A percentile compares a stretch with the other conserved stretches of the same genome.
Evolutionary conservation across 805 yeast species (phyloP).

Genomic region (Lipomyces chichibuensis): DNA sequence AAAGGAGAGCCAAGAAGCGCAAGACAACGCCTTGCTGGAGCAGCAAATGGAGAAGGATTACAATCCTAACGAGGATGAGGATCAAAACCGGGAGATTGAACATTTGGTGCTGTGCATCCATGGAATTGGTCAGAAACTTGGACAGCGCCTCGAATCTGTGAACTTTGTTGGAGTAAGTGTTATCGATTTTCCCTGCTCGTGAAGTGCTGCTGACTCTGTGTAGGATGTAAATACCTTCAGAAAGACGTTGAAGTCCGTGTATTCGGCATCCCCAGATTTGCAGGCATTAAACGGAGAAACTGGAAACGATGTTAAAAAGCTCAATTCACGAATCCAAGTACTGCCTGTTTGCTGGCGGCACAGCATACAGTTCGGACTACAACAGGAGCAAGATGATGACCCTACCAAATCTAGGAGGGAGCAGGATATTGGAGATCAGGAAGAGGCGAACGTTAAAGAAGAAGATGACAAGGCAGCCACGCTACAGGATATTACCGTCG

Average conservation of each 20-base stretch:
- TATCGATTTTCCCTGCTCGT: neutral
- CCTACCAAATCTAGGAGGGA: conserved; percentile 12
- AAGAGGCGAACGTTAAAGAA: conserved; percentile 46
- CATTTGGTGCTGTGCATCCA: conserved; percentile 86
- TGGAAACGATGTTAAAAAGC: conserved; percentile 11
- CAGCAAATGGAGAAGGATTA: conserved; percentile 42
- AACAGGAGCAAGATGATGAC: conserved; percentile 10
- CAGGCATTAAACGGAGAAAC: conserved; percentile 32
- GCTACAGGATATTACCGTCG: conserved; percentile 71
- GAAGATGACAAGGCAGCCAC: conserved; percentile 46
- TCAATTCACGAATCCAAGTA: conserved; percentile 65
- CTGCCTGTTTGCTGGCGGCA: conserved; percentile 93
- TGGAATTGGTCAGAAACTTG: conserved; percentile 91
- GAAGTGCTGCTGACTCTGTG: neutral
- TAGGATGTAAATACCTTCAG: conserved; percentile 37
- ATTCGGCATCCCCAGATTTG: conserved; percentile 31
- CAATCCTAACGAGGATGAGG: conserved; percentile 24
- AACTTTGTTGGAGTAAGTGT: conserved; percentile 73
- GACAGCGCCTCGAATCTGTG: conserved; percentile 74
- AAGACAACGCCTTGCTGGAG: conserved; percentile 26
- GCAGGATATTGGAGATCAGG: conserved; percentile 40
- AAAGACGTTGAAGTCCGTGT: conserved; percentile 35
- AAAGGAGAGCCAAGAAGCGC: conserved; percentile 20
- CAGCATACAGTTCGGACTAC: conserved; percentile 45
- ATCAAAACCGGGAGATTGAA: conserved; percentile 49